Percentiles rank a stretch among this genome's conserved stretches.
These are phyloP conservation scores for Erysimum cheiranthoides DNA, from an alignment of 345 rosid genomes.

Conservation along the genomic window DNA sequence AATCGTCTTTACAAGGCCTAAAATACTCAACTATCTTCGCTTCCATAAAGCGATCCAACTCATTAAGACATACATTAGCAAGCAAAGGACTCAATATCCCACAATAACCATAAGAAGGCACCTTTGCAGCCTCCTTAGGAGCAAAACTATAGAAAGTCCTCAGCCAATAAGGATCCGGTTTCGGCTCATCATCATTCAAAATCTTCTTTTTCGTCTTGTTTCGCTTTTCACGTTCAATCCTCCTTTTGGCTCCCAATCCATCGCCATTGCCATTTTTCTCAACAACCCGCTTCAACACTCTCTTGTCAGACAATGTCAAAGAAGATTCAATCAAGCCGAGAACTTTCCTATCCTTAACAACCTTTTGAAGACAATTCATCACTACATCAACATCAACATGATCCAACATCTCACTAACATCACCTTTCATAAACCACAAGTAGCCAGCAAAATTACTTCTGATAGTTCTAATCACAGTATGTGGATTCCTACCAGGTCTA, in stretches of 20 bases:
- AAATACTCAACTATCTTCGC: slow-evolving; percentile 67
- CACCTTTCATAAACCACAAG: slow-evolving; percentile 89
- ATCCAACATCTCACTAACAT: slow-evolving; percentile 66
- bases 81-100: slow-evolving; percentile 95
- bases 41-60: slow-evolving; percentile 86
- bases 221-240: slow-evolving; percentile 54
- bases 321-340: slow-evolving; percentile 65
- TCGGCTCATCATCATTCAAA: slow-evolving; percentile 80
- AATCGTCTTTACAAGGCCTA: slow-evolving; percentile 75
- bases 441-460: slow-evolving; percentile 93
- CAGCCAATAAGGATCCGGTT: slow-evolving; percentile 97
- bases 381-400: slow-evolving; percentile 57
- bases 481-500: slow-evolving; percentile 92
- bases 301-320: slow-evolving; percentile 47
- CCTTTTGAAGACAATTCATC: slow-evolving; percentile 62
- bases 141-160: slow-evolving; percentile 84
- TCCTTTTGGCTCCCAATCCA: slow-evolving; percentile 51
- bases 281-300: slow-evolving; percentile 36
- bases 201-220: slow-evolving; percentile 73
- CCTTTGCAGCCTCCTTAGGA: slow-evolving; percentile 87
- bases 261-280: slow-evolving; percentile 37
- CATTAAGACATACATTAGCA: slow-evolving; percentile 83
- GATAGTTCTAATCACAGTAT: slow-evolving; percentile 84
- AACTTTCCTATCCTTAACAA: slow-evolving; percentile 74
- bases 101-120: slow-evolving; percentile 83